Percentiles rank a stretch among this genome's conserved stretches.
Conservation (phyloP, 1,284 basidiomycete genomes). For the Apiotrichum brassicae region DNA sequence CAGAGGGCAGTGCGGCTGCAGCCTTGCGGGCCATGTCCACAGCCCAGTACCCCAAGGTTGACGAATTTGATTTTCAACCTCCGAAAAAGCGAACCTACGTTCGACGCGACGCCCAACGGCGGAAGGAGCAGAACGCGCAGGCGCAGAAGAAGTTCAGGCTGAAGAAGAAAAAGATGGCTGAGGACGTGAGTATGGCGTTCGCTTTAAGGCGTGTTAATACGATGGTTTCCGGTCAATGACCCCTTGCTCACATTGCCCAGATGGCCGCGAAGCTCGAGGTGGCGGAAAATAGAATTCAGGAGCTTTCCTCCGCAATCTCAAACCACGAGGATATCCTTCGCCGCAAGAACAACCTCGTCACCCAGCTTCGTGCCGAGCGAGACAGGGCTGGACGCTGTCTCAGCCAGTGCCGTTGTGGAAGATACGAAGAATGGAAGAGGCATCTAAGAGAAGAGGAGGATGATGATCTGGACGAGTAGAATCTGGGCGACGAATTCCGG, state of each 20-base stretch:
- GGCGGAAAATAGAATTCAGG: neutral
- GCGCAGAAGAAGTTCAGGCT: constrained; percentile 25
- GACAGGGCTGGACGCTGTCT: neutral
- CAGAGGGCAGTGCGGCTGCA: neutral
- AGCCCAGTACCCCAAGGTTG: neutral
- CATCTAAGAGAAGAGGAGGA: neutral
- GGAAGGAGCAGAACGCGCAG: constrained; percentile 26
- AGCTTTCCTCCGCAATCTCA: neutral
- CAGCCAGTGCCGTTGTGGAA: neutral
- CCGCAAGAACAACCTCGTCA: neutral
- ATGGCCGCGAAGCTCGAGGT: neutral
- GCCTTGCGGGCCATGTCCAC: neutral
- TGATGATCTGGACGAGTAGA: neutral
- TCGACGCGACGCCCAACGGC: constrained; percentile 20
- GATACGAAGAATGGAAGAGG: neutral
- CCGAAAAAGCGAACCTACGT: constrained; percentile 15
- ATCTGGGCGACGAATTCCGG: neutral
- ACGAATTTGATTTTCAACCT: neutral
- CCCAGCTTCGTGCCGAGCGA: neutral
- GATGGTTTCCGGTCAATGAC: neutral
- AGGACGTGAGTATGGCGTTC: constrained; percentile 25
- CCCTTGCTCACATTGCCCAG: neutral
- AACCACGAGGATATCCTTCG: neutral
- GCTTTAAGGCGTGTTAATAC: too few relatives aligned
- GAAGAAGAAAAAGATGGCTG: constrained; percentile 24